These are phyloP conservation scores for Viola pubescens DNA, from an alignment of 441 rosid genomes.

Conservation along the genomic window DNA sequence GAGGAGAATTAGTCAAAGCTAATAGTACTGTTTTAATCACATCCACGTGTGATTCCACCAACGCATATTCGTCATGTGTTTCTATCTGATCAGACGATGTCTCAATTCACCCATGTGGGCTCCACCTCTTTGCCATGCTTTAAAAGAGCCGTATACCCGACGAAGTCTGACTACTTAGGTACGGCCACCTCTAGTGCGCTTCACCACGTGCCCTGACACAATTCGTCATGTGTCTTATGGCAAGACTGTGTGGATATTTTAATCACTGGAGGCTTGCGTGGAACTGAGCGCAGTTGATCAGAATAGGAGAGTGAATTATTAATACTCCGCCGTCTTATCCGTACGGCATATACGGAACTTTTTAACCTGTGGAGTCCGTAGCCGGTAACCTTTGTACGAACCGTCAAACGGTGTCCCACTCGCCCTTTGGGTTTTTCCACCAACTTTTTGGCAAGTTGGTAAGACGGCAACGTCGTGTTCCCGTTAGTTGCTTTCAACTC, in stretches of 20 bases:
- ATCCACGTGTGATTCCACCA: slow-evolving; percentile 21
- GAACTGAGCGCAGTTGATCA: slow-evolving; percentile 18
- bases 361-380: slow-evolving; percentile 23
- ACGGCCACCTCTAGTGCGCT: neutral
- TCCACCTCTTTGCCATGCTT: slow-evolving; percentile 3
- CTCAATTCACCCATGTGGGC: slow-evolving; percentile 11
- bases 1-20: too few relatives aligned
- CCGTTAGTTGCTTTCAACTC: too few relatives aligned
- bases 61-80: slow-evolving; percentile 1
- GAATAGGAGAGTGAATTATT: neutral
- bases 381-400: slow-evolving; percentile 23
- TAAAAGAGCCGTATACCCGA: slow-evolving; percentile 10
- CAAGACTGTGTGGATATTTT: too few relatives aligned
- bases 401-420: slow-evolving; percentile 24
- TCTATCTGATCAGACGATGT: neutral
- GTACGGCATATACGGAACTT: slow-evolving; percentile 50
- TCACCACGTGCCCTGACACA: neutral
- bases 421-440: slow-evolving; percentile 22
- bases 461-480: neutral
- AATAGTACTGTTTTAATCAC: neutral
- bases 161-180: neutral
- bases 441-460: neutral
- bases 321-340: slow-evolving; percentile 33
- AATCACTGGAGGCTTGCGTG: neutral
- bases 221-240: too few relatives aligned